Evolutionary conservation across 257 asterid genomes (phyloP).

Genomic region (Solanum etuberosum): DNA sequence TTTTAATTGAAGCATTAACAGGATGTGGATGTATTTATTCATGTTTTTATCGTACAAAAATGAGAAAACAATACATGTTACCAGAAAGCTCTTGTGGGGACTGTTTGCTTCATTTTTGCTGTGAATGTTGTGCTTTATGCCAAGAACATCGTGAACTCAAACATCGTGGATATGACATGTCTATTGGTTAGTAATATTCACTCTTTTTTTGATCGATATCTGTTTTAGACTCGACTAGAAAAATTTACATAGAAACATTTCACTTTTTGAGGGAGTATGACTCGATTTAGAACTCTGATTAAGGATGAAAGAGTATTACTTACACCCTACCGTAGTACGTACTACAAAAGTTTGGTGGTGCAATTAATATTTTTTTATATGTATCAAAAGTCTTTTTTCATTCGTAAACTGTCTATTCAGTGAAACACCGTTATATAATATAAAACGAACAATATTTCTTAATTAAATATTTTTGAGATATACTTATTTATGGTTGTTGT

Average conservation of each 20-base stretch:
- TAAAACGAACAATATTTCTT: neutral
- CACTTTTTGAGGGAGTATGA: fast-evolving
- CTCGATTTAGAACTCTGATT: neutral
- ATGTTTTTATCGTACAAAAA: constrained; percentile 7
- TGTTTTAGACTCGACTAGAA: neutral
- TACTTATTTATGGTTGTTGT: neutral
- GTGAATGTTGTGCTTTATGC: constrained; percentile 17
- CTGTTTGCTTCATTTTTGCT: constrained; percentile 14
- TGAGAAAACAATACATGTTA: constrained; percentile 8
- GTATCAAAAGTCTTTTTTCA: neutral
- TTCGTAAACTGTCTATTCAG: neutral
- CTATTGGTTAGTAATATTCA: neutral
- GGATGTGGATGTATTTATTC: constrained; percentile 14
- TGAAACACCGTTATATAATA: neutral
- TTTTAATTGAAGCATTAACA: neutral
- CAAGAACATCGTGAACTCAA: constrained; percentile 23
- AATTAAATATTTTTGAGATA: neutral
- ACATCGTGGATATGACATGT: constrained; percentile 12
- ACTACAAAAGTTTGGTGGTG: no score
- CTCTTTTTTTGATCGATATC: neutral
- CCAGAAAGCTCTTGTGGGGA: constrained; percentile 6
- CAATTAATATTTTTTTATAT: neutral
- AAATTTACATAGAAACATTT: neutral
- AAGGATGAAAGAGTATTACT: no score
- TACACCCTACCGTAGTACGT: no score